Percentiles rank a stretch among this genome's conserved stretches.
Evolutionary conservation across 768 basidiomycete genomes (phyloP).

Genomic region (Tephrocybe sp.): DNA sequence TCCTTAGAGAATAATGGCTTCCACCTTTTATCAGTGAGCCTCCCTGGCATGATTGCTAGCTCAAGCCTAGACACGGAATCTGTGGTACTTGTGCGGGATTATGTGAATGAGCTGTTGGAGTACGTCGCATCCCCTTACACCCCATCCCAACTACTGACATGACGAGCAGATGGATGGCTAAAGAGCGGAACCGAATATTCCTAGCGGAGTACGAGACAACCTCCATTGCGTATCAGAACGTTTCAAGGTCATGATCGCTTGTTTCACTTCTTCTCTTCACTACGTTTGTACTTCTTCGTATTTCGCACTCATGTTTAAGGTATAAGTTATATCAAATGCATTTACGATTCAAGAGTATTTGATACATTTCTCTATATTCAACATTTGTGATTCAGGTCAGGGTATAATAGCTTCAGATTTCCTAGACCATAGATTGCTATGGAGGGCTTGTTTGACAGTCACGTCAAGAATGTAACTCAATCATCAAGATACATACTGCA

Average conservation of each 20-base stretch:
- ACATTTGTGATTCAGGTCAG: background rate
- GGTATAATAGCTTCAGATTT: background rate
- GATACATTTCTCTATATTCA: background rate
- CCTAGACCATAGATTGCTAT: too few species aligned
- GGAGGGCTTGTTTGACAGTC: too few species aligned
- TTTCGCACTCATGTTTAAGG: background rate
- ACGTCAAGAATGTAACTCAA: too few species aligned
- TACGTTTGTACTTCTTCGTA: background rate
- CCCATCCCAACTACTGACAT: background rate
- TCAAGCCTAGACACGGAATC: constrained; percentile 92
- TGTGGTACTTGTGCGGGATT: constrained; percentile 79
- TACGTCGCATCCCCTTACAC: constrained; percentile 31
- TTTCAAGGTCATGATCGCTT: constrained; percentile 76
- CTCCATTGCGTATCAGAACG: constrained; percentile 77
- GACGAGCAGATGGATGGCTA: constrained; percentile 68
- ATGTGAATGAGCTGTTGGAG: constrained; percentile 86
- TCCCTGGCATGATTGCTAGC: constrained; percentile 87
- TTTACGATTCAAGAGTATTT: too few species aligned
- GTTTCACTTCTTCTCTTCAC: background rate
- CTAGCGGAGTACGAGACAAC: constrained; percentile 78
- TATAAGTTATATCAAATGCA: too few species aligned
- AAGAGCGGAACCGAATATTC: constrained; percentile 74
- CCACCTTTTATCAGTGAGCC: constrained; percentile 60
- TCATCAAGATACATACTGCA: too few species aligned
- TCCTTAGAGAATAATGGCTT: background rate